Conservation (phyloP, 108 stramenopile genomes). For the Nitzschia sp. region DNA sequence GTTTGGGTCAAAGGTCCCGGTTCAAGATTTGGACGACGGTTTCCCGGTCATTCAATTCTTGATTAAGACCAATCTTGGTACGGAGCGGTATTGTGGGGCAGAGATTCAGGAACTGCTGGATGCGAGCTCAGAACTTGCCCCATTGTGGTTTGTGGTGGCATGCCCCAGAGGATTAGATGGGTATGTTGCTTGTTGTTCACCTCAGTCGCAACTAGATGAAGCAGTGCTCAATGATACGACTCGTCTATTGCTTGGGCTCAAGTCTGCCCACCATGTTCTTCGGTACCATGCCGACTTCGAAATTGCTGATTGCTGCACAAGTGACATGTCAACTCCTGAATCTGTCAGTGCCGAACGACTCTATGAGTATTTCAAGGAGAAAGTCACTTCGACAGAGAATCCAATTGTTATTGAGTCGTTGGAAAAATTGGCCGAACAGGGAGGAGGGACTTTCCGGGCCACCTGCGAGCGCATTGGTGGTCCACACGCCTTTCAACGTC, state of each 20-base stretch:
- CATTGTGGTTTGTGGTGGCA: slow-evolving; percentile 33
- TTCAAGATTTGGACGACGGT: slow-evolving; percentile 10
- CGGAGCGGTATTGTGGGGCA: slow-evolving; percentile 56
- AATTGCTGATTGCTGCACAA: slow-evolving; percentile 33
- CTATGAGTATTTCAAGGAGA: slow-evolving; percentile 56
- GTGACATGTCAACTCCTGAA: slow-evolving; percentile 1
- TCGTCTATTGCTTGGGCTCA: slow-evolving; percentile 35
- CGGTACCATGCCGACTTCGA: slow-evolving; percentile 61
- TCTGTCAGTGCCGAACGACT: slow-evolving; percentile 49
- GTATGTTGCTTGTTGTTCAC: slow-evolving; percentile 43
- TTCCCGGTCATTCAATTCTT: slow-evolving; percentile 26
- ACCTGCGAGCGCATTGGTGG: slow-evolving; percentile 66
- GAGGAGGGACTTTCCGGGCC: slow-evolving; percentile 53
- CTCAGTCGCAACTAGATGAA: slow-evolving; percentile 5
- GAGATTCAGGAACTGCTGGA: slow-evolving; percentile 52
- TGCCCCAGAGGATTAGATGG: slow-evolving; percentile 60
- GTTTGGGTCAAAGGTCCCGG: slow-evolving; percentile 39
- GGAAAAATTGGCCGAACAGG: slow-evolving; percentile 1
- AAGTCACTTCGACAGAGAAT: slow-evolving; percentile 18
- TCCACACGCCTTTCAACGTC: slow-evolving; percentile 55
- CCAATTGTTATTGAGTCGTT: slow-evolving; percentile 15
- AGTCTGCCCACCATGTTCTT: slow-evolving; percentile 60
- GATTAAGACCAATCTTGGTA: slow-evolving; percentile 63
- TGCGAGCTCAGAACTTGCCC: background rate
- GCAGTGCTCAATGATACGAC: background rate